Evolutionary conservation across 164 flowering plant genomes (phyloP).

Genomic region (Nymphaea colorata): DNA sequence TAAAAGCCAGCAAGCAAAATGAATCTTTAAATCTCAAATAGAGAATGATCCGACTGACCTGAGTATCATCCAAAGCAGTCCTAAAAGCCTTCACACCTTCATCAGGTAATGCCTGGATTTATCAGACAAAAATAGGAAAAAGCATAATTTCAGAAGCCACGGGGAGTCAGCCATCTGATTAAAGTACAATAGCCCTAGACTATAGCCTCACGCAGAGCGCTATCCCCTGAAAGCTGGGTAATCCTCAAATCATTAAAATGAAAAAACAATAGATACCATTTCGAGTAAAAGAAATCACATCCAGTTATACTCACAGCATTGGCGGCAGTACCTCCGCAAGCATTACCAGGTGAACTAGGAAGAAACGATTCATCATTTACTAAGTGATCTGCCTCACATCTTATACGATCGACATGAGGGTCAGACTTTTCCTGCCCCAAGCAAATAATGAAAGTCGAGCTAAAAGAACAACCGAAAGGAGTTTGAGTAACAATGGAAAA

Average conservation of each 20-base stretch:
- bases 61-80: not conserved
- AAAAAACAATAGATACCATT: not conserved
- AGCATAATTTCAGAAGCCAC: not conserved
- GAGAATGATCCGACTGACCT: not conserved
- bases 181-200: too few relatives aligned
- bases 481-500: not conserved
- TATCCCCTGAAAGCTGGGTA: too few relatives aligned
- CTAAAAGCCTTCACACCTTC: not conserved
- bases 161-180: too few relatives aligned
- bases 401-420: conserved; percentile 4
- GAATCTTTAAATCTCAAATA: not conserved
- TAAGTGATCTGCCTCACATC: conserved; percentile 8
- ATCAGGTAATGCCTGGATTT: not conserved
- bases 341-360: conserved; percentile 6
- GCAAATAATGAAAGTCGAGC: not conserved
- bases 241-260: too few relatives aligned
- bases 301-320: conserved; percentile 5
- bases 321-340: conserved; percentile 7
- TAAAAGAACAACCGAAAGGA: not conserved
- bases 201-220: too few relatives aligned
- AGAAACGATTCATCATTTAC: conserved; percentile 6
- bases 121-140: not conserved
- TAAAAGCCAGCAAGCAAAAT: not conserved
- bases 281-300: too few relatives aligned
- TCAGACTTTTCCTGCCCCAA: conserved; percentile 14